phyloP scores from a whole-genome alignment of 2,329 filamentous ascomycete species.

The Diplodia intermedia region DNA sequence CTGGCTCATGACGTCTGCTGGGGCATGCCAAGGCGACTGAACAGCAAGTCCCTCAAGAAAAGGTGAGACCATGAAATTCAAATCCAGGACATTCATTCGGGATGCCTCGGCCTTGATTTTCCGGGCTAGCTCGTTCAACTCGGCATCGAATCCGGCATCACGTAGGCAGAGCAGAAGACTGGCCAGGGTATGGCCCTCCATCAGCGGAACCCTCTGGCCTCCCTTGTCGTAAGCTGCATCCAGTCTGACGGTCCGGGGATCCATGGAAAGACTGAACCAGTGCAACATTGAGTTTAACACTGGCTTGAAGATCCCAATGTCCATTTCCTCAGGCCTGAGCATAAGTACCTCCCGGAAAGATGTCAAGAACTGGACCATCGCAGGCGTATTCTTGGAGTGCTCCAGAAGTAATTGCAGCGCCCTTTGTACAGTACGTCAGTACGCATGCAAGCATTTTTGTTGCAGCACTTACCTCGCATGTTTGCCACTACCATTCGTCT shows the following conservation, averaged over 20 bases:
- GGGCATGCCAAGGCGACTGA: not conserved
- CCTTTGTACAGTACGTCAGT: not conserved
- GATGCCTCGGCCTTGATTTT: not conserved
- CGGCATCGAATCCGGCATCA: not conserved
- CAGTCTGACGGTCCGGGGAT: not conserved
- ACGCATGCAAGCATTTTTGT: accelerated
- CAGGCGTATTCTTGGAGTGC: not conserved
- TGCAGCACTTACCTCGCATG: not conserved
- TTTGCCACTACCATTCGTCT: not conserved
- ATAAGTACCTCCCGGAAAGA: not conserved
- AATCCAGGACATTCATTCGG: not conserved
- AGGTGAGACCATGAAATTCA: not conserved
- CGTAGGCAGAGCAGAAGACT: not conserved
- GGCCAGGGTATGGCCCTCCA: not conserved
- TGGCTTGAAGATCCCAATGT: not conserved
- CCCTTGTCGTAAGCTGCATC: not conserved
- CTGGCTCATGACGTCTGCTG: not conserved
- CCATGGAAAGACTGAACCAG: not conserved
- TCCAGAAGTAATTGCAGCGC: not conserved
- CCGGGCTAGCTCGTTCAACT: not conserved
- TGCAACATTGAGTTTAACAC: not conserved
- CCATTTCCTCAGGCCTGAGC: too few relatives aligned
- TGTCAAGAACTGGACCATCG: not conserved
- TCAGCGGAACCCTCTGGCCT: not conserved
- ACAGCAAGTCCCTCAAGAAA: not conserved